Evolutionary conservation across 148 eudicot genomes (phyloP).

Genomic region (Pharnaceum exiguum): DNA sequence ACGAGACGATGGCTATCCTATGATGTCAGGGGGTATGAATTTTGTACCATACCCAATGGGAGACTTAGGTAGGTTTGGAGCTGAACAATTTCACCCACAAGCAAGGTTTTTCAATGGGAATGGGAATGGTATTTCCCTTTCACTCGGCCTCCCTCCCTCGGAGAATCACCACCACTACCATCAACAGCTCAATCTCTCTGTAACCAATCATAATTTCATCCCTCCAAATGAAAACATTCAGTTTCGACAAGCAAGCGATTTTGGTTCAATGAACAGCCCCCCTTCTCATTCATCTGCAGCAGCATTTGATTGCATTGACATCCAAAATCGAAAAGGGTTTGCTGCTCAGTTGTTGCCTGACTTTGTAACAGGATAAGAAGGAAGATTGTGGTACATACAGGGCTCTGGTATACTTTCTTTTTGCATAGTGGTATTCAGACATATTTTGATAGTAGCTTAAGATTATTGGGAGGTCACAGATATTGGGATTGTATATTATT

Average conservation of each 20-base stretch:
- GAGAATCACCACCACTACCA: conserved; percentile 41
- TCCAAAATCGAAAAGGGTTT: conserved; percentile 55
- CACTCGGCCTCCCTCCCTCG: conserved; percentile 68
- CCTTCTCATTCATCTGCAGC: conserved; percentile 30
- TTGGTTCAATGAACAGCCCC: conserved; percentile 25
- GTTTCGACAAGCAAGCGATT: conserved; percentile 37
- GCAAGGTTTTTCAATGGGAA: conserved; percentile 29
- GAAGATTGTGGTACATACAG: conserved; percentile 23
- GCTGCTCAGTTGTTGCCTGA: conserved; percentile 69
- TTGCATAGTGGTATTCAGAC: conserved; percentile 34
- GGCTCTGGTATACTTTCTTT: conserved; percentile 18
- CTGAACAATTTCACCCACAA: conserved; percentile 36
- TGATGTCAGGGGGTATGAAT: conserved; percentile 35
- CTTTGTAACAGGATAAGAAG: conserved; percentile 41
- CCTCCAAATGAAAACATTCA: conserved; percentile 37
- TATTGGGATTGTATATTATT: conserved; percentile 52
- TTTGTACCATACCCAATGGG: conserved; percentile 44
- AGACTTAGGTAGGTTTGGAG: conserved; percentile 46
- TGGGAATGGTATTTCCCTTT: conserved; percentile 61
- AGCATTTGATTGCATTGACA: conserved; percentile 44
- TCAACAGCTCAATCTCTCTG: conserved; percentile 23
- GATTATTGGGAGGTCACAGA: conserved; percentile 17
- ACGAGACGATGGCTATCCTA: conserved; percentile 33
- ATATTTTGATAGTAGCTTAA: conserved; percentile 29
- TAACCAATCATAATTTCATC: conserved; percentile 37